A percentile compares a stretch with the other conserved stretches of the same genome.
Conservation (phyloP, 148 eudicot genomes). For the Simmondsia chinensis region DNA sequence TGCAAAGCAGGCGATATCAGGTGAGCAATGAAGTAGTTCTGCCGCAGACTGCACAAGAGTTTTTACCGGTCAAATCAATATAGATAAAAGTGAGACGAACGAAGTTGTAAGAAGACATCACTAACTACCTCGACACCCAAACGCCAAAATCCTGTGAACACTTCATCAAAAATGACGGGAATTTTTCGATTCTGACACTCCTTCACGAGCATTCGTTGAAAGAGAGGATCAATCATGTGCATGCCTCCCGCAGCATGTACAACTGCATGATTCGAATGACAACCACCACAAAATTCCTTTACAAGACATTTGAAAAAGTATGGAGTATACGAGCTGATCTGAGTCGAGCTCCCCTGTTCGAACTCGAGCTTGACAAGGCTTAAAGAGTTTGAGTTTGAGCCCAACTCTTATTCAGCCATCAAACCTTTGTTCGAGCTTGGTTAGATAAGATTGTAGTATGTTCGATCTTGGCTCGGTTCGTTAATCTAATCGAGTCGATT, state of each 20-base stretch:
- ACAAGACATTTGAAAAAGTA: not conserved
- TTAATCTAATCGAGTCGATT: too few species aligned
- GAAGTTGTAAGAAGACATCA: not conserved
- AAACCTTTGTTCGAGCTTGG: too few species aligned
- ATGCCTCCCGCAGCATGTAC: slow-evolving; percentile 94
- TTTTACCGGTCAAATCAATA: slow-evolving; percentile 7
- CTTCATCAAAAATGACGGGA: slow-evolving; percentile 96
- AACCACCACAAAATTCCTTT: not conserved
- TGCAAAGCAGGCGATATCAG: slow-evolving; percentile 91
- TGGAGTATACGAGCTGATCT: not conserved
- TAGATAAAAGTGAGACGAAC: not conserved
- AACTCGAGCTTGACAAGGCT: too few species aligned
- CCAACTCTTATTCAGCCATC: too few species aligned
- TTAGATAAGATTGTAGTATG: too few species aligned
- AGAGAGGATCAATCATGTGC: slow-evolving; percentile 95
- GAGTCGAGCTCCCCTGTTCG: too few species aligned
- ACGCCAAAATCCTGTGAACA: slow-evolving; percentile 99
- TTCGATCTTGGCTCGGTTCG: too few species aligned
- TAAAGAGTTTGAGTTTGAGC: too few species aligned
- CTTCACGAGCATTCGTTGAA: slow-evolving; percentile 76
- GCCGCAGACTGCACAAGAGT: slow-evolving; percentile 68
- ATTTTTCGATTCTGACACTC: slow-evolving; percentile 61
- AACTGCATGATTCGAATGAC: slow-evolving; percentile 33
- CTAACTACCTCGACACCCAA: slow-evolving; percentile 85
- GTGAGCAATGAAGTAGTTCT: slow-evolving; percentile 73